Conservation (phyloP, 2,329 filamentous ascomycete species). For the Fusarium hostae region DNA sequence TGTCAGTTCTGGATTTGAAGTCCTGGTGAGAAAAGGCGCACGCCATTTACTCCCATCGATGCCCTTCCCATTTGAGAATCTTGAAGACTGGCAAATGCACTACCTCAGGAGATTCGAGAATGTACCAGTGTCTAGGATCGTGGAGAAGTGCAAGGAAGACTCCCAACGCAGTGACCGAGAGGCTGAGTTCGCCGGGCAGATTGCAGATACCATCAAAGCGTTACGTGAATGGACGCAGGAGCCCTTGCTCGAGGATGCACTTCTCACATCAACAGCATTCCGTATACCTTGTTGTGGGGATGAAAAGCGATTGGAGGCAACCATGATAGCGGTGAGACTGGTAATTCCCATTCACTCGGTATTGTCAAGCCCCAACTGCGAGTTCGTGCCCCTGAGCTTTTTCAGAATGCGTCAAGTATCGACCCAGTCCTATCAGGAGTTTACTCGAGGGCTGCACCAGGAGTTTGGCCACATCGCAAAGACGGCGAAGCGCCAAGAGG, state of each 20-base stretch:
- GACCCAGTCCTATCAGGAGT: slow-evolving; percentile 67
- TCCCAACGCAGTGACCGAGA: slow-evolving; percentile 51
- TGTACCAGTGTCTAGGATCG: slow-evolving; percentile 50
- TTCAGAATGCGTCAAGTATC: slow-evolving; percentile 75
- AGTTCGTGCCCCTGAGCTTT: slow-evolving; percentile 71
- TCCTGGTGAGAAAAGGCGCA: slow-evolving; percentile 67
- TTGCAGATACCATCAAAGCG: slow-evolving; percentile 56
- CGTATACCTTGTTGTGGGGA: slow-evolving; percentile 53
- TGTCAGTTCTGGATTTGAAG: slow-evolving; percentile 68
- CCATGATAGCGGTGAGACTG: slow-evolving; percentile 66
- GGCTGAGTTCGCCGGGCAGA: slow-evolving; percentile 56
- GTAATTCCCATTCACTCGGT: slow-evolving; percentile 71
- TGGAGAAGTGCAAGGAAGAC: slow-evolving; percentile 49
- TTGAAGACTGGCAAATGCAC: slow-evolving; percentile 66
- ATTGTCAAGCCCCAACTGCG: slow-evolving; percentile 61
- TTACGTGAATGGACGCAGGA: slow-evolving; percentile 58
- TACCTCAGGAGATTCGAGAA: slow-evolving; percentile 64
- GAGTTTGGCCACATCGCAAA: slow-evolving; percentile 66
- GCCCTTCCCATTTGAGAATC: slow-evolving; percentile 61
- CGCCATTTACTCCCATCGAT: slow-evolving; percentile 71
- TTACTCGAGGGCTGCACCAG: slow-evolving; percentile 68
- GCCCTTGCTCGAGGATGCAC: slow-evolving; percentile 58
- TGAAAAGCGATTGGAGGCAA: slow-evolving; percentile 31
- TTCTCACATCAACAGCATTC: slow-evolving; percentile 57
- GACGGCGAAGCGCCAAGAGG: slow-evolving; percentile 9